Base-by-base conservation (phyloP, 2,329 filamentous ascomycete species). In the Epichloe sp. region DNA sequence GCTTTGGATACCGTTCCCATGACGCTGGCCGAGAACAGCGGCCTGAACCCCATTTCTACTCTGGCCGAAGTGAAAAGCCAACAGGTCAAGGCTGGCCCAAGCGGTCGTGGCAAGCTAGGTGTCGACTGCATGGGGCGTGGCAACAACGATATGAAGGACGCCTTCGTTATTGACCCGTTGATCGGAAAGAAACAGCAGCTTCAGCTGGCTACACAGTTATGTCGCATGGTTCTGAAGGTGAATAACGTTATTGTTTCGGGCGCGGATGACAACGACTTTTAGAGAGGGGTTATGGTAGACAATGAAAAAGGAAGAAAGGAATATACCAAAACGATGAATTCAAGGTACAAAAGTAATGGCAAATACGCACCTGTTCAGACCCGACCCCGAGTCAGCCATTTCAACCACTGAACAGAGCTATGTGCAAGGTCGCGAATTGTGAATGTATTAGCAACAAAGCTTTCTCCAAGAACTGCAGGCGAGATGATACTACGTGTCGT, bases 101-200 rank as follows among this genome's bases (percentile, higher is more conserved):
- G 60, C 23, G 58, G 54, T 48, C 73, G 75, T 50, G 78, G 79
- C 60, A 82, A 82, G 59, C 76, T 97, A 55, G 93, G 93, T 59
- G 91, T 98, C 44, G 93, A 98, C 74, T 98, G 94, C 77, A 97
- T 98, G 93, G 82, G 87, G 68, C 85, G 82, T 37, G 93, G 93
- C 59, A 89, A 79, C 74, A 97, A 96, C 71, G 83, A 97, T 71
- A 98, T 98, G 93, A 90, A 86, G 74, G 83, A 95, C 60, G 87
- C 93, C 58, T 98, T 98, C 69, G 93, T 96, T 58, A 97, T 98
- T 65, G 93, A 98, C 66, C 94, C 93, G 49, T 75, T 98, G 64
- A 98, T 98, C 66, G 93, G 93, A 61, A 98, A 98, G 80, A 86
- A 88, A 71, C 90, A 96, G 74, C 93, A 98, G 72, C 79, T 98